Evolutionary conservation across 345 rosid species (phyloP).

Genomic region (Draba incana): DNA sequence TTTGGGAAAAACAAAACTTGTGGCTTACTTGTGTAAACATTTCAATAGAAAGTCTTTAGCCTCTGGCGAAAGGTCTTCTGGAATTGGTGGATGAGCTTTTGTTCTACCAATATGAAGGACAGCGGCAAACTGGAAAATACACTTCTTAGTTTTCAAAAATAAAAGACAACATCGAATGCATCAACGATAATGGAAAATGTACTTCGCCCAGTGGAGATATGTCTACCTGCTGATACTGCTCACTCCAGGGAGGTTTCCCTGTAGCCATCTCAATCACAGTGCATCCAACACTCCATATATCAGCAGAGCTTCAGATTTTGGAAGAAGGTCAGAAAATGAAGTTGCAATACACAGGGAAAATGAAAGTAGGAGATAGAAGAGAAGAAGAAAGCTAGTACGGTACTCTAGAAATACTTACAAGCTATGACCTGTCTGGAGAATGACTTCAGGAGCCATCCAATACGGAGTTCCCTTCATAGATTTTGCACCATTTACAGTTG

Average conservation of each 20-base stretch:
- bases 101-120: slow-evolving; percentile 89
- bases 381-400: slow-evolving; percentile 10
- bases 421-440: slow-evolving; percentile 91
- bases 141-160: slow-evolving; percentile 27
- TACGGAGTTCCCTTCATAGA: slow-evolving; percentile 94
- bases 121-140: slow-evolving; percentile 81
- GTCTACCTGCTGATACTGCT: slow-evolving; percentile 87
- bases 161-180: not conserved
- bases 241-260: slow-evolving; percentile 98
- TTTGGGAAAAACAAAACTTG: not conserved
- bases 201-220: slow-evolving; percentile 22
- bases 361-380: slow-evolving; percentile 14
- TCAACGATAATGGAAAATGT: slow-evolving; percentile 24
- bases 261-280: slow-evolving; percentile 99
- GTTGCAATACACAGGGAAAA: slow-evolving; percentile 10
- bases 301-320: slow-evolving; percentile 74
- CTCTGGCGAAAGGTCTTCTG: slow-evolving; percentile 79
- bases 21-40: slow-evolving; percentile 77
- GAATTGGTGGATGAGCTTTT: slow-evolving; percentile 94
- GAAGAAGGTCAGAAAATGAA: slow-evolving; percentile 29
- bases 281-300: slow-evolving; percentile 96
- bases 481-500: slow-evolving; percentile 82
- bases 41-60: slow-evolving; percentile 85
- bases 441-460: slow-evolving; percentile 99
- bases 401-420: slow-evolving; percentile 57